These are phyloP conservation scores for Kernera saxatilis DNA, from an alignment of 345 rosid genomes.

Conservation along the genomic window DNA sequence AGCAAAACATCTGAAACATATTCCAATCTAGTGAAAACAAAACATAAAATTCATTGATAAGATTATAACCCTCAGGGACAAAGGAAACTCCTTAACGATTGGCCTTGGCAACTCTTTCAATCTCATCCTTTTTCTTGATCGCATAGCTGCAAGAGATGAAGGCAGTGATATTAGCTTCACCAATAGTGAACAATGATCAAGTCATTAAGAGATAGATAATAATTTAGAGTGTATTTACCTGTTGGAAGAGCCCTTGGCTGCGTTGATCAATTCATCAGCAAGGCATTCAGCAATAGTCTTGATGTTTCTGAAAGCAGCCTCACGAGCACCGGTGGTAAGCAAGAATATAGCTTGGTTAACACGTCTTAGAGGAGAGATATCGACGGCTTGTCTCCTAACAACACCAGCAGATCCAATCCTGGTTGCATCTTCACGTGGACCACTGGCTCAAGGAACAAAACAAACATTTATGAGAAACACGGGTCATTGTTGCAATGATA, in stretches of 20 bases:
- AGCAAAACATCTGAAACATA: constrained; percentile 18
- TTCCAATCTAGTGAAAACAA: constrained; percentile 14
- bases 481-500: background rate
- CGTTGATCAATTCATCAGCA: constrained; percentile 87
- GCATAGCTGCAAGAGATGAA: constrained; percentile 45
- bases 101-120: constrained; percentile 87
- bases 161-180: background rate
- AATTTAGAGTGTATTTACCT: constrained; percentile 30
- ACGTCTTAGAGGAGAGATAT: constrained; percentile 74
- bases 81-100: constrained; percentile 47
- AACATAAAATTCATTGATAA: background rate
- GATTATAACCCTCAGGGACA: background rate
- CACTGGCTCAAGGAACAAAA: constrained; percentile 35
- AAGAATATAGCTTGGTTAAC: constrained; percentile 74
- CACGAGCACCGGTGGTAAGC: constrained; percentile 80
- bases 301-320: constrained; percentile 73
- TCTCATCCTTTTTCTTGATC: constrained; percentile 82
- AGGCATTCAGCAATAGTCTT: constrained; percentile 84
- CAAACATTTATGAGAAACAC: background rate
- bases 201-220: too few relatives aligned
- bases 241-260: constrained; percentile 87
- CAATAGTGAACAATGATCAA: background rate
- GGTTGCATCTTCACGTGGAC: constrained; percentile 84
- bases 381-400: constrained; percentile 86
- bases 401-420: constrained; percentile 89